Evolutionary conservation across 2,329 filamentous ascomycete species (phyloP), one percentile per base, ranked within the genome.

Genomic region (Fusarium sp.): DNA sequence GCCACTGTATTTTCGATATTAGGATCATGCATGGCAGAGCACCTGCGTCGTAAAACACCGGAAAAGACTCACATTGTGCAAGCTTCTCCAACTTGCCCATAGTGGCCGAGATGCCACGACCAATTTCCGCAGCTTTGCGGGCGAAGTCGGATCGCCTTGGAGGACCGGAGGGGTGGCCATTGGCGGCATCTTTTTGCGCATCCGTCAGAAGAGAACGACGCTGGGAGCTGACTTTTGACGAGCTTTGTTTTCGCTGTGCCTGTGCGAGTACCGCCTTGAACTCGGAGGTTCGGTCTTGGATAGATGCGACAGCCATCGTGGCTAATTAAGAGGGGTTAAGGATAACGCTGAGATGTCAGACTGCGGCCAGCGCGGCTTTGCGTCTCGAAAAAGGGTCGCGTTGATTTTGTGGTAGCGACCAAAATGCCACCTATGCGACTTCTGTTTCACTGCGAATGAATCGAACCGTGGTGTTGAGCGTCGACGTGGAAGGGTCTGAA

Each of bases 11-110:
- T 34, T 22, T 30, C 18, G 4, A 29, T 24, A 55, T 75, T 29
- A 75, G 67, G 24, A 18, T 41, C 29, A 48, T 61, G 7, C 20
- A 48, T 32, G 20, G 18, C 20, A 22, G 14, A 37, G 27, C 11
- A 45, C 44, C 25, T 41, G 22, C 25, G 34, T 24, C 22, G 10
- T 34, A 53, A 27, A 37, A 16, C 24, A 11, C 30, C 18, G 20
- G 12, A 13, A 8, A 24, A 41, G 24, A 83, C 88, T 77, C 81
- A 92, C 90, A 84, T 80, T 97, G 93, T 65, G 94, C 95, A 71
- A 99, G 84, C 80, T 97, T 93, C 82, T 98, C 94, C 76, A 99
- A 83, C 82, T 98, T 99, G 59, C 90, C 94, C 90, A 97, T 98
- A 10, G 96, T 98, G 60, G 88, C 91, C 14, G 92, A 92, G 71